Percentiles rank a stretch among this genome's conserved stretches.
phyloP scores from a whole-genome alignment of 371 early-diverging fungal species.

The Apophysomyces elegans region DNA sequence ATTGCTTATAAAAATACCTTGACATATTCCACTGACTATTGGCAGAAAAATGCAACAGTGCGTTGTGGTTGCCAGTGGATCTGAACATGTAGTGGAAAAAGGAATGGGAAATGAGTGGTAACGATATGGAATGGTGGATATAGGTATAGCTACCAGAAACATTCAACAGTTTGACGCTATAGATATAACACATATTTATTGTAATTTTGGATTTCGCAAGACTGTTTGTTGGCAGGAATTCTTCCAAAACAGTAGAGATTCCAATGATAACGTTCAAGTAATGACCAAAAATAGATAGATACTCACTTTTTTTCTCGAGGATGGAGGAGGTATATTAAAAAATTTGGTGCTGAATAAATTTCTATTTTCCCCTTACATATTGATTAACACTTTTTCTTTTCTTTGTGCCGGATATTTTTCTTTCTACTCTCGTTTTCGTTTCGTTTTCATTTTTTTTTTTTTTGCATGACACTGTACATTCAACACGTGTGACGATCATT shows the following conservation, averaged over 20 bases:
- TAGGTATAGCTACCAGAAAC: no score
- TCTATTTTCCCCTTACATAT: conserved; percentile 7
- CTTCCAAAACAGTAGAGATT: conserved; percentile 4
- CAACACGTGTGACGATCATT: conserved; percentile 6
- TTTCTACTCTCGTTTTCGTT: neutral
- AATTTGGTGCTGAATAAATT: neutral
- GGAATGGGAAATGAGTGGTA: no score
- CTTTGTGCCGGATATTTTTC: conserved; percentile 1
- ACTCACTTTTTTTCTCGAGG: neutral
- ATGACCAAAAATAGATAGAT: conserved; percentile 12
- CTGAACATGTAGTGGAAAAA: no score
- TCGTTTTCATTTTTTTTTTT: neutral
- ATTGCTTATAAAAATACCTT: no score
- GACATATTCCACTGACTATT: no score
- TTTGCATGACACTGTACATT: conserved; percentile 5
- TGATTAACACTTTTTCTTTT: neutral
- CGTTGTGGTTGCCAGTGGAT: no score
- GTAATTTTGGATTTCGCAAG: no score
- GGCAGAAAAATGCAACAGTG: no score
- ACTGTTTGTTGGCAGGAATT: neutral
- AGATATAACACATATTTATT: no score
- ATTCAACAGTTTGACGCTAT: no score
- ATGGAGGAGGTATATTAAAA: conserved; percentile 9
- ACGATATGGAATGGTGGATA: no score
- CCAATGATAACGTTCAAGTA: conserved; percentile 3